These are phyloP conservation scores for Alloteropsis angusta DNA, from an alignment of 202 grass and related monocot species.

Conservation along the genomic window DNA sequence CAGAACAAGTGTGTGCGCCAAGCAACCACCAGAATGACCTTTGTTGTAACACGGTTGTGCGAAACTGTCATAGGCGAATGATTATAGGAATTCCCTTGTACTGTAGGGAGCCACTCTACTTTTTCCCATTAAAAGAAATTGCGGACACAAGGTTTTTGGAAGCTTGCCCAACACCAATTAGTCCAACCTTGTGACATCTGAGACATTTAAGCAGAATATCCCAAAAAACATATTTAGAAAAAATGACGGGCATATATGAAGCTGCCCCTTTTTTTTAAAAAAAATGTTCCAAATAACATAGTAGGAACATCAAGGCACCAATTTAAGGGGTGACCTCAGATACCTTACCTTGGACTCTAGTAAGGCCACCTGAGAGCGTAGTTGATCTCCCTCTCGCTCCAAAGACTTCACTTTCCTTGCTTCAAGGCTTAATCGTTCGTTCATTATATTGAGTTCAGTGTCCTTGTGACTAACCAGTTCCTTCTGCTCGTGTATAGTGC, in stretches of 20 bases:
- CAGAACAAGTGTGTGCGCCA: background rate
- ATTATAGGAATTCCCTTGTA: too few species aligned
- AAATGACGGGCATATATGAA: background rate
- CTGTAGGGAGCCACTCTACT: background rate
- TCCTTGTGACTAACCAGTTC: slow-evolving; percentile 63
- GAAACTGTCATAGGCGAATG: background rate
- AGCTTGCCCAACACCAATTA: background rate
- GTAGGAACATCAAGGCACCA: background rate
- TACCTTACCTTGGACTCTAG: slow-evolving; percentile 79
- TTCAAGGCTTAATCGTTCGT: slow-evolving; percentile 74
- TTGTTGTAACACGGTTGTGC: background rate
- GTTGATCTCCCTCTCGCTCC: slow-evolving; percentile 84
- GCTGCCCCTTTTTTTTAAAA: background rate
- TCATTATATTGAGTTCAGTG: slow-evolving; percentile 56
- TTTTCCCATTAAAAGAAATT: background rate
- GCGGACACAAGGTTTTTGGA: background rate
- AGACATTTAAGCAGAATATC: background rate
- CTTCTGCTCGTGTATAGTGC: slow-evolving; percentile 50
- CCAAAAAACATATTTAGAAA: background rate
- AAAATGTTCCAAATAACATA: background rate
- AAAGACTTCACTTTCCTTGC: slow-evolving; percentile 74
- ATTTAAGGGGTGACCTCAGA: slow-evolving; percentile 11
- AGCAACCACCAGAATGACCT: background rate
- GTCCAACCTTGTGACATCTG: background rate
- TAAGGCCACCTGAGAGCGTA: slow-evolving; percentile 74